phyloP scores from a whole-genome alignment of 352 stramenopile species.

The Phytophthora pseudosyringae region DNA sequence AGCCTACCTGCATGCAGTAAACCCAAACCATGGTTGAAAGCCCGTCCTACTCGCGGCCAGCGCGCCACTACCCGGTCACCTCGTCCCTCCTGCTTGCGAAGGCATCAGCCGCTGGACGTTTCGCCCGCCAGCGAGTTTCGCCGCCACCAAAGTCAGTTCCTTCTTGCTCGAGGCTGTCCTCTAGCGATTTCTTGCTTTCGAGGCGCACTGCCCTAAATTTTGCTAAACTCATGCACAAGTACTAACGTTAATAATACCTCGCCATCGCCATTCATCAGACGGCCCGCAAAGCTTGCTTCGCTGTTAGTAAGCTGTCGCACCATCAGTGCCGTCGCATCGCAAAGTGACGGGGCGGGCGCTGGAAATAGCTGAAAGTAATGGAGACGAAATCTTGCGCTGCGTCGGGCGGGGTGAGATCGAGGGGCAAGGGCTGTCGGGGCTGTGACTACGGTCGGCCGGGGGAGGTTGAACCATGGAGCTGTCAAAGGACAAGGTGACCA shows the following conservation, averaged over 20 bases:
- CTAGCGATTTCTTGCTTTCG: slow-evolving; percentile 8
- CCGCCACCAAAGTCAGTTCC: background rate
- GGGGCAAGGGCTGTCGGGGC: slow-evolving; percentile 20
- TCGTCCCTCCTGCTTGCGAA: background rate
- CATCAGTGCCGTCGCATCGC: slow-evolving; percentile 22
- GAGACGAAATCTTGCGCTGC: slow-evolving; percentile 18
- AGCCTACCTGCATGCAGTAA: background rate
- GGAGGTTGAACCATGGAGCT: slow-evolving; percentile 16
- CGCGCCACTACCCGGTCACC: background rate
- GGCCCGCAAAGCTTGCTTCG: no score
- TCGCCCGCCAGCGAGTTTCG: background rate
- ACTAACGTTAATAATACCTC: background rate
- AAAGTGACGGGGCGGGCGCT: slow-evolving; percentile 14
- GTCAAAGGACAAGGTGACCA: slow-evolving; percentile 14
- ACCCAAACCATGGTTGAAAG: background rate
- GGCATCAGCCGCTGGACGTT: slow-evolving; percentile 5
- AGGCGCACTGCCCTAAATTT: no score
- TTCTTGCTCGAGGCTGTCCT: slow-evolving; percentile 5
- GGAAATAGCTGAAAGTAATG: slow-evolving; percentile 31
- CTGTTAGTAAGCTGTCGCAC: slow-evolving; percentile 6
- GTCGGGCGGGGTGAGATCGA: slow-evolving; percentile 17
- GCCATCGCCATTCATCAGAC: slow-evolving; percentile 1
- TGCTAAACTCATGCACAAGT: background rate
- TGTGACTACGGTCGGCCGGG: background rate
- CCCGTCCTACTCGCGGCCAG: background rate